Conservation (phyloP, 306 rosid species). For the Begonia loranthoides region DNA sequence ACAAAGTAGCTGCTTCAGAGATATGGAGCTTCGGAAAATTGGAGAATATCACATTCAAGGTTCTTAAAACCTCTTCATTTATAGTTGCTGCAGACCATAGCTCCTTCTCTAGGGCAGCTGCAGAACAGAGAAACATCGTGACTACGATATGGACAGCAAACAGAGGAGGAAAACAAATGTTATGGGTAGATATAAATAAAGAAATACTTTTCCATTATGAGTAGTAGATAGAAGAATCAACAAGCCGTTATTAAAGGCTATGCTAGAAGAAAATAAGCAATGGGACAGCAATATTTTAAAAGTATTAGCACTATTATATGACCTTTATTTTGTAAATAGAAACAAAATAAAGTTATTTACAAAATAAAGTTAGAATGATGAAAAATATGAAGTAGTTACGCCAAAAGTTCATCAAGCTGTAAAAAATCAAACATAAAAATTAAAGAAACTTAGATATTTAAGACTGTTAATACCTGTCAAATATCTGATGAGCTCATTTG, state of each 20-base stretch:
- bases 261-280: too few species aligned
- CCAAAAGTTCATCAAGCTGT: not conserved
- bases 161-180: not conserved
- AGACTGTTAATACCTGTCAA: constrained; percentile 48
- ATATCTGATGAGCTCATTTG: constrained; percentile 93
- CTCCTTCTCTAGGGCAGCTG: constrained; percentile 94
- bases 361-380: too few species aligned
- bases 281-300: too few species aligned
- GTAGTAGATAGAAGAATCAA: too few species aligned
- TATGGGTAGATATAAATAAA: too few species aligned
- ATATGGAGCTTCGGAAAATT: constrained; percentile 89
- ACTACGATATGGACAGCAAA: constrained; percentile 8
- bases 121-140: constrained; percentile 19
- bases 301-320: too few species aligned
- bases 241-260: too few species aligned
- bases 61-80: constrained; percentile 86
- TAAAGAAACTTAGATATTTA: not conserved
- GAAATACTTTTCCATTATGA: too few species aligned
- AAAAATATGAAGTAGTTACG: too few species aligned
- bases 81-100: constrained; percentile 85
- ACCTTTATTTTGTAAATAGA: too few species aligned
- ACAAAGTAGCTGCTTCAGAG: constrained; percentile 91
- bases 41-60: constrained; percentile 70
- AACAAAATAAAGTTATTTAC: too few species aligned
- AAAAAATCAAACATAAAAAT: not conserved